A percentile compares a stretch with the other conserved stretches of the same genome.
Conservation (phyloP, 1,139 yeast species). For the Yamadazyma friedrichii region DNA sequence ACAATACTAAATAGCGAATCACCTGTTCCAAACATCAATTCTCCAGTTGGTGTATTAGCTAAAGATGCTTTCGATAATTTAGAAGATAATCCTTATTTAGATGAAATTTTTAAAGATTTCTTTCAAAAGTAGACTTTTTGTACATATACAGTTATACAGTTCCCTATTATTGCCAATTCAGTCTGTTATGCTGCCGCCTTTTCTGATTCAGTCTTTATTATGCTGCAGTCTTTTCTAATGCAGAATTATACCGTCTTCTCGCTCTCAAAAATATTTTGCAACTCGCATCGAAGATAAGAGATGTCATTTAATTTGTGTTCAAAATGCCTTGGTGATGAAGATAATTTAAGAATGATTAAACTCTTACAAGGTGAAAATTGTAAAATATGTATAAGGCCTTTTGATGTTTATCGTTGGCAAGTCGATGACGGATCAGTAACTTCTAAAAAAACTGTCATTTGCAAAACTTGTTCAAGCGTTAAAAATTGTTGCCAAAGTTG, state of each 20-base stretch:
- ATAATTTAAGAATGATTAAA: slow-evolving; percentile 67
- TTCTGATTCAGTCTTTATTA: too few relatives aligned
- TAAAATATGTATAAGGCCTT: slow-evolving; percentile 79
- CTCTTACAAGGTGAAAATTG: slow-evolving; percentile 77
- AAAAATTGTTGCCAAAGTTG: slow-evolving; percentile 88
- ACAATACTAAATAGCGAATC: background rate
- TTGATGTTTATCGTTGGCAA: slow-evolving; percentile 77
- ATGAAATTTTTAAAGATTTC: slow-evolving; percentile 12
- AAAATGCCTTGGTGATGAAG: slow-evolving; percentile 65
- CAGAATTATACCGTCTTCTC: slow-evolving; percentile 1
- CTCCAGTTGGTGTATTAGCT: background rate
- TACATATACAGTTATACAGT: too few relatives aligned
- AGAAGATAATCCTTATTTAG: slow-evolving; percentile 5
- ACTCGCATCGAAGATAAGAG: background rate
- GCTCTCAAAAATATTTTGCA: background rate
- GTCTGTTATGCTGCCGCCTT: too few relatives aligned
- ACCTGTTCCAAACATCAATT: background rate
- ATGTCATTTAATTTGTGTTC: slow-evolving; percentile 67
- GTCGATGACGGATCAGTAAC: slow-evolving; percentile 31
- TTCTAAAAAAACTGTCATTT: slow-evolving; percentile 56
- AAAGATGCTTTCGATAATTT: background rate
- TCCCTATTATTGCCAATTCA: too few relatives aligned
- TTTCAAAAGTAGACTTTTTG: slow-evolving; percentile 8
- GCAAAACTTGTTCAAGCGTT: slow-evolving; percentile 75
- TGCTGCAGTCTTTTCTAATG: too few relatives aligned